Base-by-base conservation (phyloP, 2,329 filamentous ascomycete genomes). In the Aschersonia sp. region DNA sequence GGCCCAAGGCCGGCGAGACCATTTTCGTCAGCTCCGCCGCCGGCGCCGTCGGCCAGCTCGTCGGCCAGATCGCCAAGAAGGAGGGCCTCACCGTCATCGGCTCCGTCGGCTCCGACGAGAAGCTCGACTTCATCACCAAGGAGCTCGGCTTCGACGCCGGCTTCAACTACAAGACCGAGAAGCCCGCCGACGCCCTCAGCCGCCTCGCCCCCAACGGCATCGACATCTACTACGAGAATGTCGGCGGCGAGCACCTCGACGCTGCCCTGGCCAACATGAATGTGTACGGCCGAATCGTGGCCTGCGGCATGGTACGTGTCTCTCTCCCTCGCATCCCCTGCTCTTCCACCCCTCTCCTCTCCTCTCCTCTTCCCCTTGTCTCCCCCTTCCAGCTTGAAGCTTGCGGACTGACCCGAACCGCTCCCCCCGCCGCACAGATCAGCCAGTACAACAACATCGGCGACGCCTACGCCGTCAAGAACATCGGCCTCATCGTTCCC, bases 121-220 rank as follows among this genome's bases (percentile, higher is more conserved):
- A 94, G 70, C 71, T 88, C 30, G 77, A 84, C 22, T 92, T 80
- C 62, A 63, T 76, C 46, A 59, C 54, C 42, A 64, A 70, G 48
- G 68, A 73, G 57, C 66, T 76, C 1, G 73, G 72, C 7, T 76
- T 71, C 54, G 72, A 76, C 48, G 67, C 54, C 12, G 87, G 81
- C 7, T 92, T 90, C 69, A 92, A 94, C 72, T 94, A 94, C 73
- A 90, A 92, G 75, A 88, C 78, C 55, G 85, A 92, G 68, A 76
- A 74, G 55, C 75, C 85, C 0, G 59, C 65, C 1, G 81, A 82
- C 9, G 86, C 85, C 0, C 71, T 94, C 48, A 65, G 70, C 53
- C 73, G 84, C 49, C 72, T 92, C 14, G 84, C 84, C 0, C 85
- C 86, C 0, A 64, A 87, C 10, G 87, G 86, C 5, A 75, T 94